Percentiles rank a stretch among this genome's conserved stretches.
These are phyloP conservation scores for Termitomyces sp. DNA, from an alignment of 1,284 basidiomycete genomes.

Conservation along the genomic window DNA sequence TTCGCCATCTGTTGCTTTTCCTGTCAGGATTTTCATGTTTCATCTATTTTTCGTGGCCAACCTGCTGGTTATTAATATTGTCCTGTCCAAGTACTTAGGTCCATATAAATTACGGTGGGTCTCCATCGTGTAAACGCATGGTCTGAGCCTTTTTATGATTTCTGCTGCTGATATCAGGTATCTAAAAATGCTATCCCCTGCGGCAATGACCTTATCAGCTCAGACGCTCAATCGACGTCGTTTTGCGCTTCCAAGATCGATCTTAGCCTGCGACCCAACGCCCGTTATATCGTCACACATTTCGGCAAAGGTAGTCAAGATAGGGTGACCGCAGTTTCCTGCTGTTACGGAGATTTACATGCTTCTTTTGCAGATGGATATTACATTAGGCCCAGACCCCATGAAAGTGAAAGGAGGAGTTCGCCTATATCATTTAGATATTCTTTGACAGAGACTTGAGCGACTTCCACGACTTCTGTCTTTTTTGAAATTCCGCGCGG, in stretches of 20 bases:
- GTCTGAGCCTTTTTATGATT: too few relatives aligned
- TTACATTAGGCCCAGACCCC: not conserved
- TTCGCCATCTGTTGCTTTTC: not conserved
- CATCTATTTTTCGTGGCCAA: not conserved
- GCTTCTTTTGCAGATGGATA: not conserved
- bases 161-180: not conserved
- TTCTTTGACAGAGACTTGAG: not conserved
- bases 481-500: not conserved
- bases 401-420: not conserved
- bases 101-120: not conserved
- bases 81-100: not conserved
- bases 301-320: not conserved
- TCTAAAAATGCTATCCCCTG: not conserved
- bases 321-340: not conserved
- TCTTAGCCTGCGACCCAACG: not conserved
- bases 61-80: not conserved
- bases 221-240: not conserved
- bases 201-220: not conserved
- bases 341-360: not conserved
- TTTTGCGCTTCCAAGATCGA: not conserved
- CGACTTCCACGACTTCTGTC: not conserved
- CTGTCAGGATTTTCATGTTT: not conserved
- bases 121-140: not conserved
- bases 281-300: not conserved
- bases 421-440: not conserved